phyloP scores from a whole-genome alignment of 306 rosid species.

The Trifolium repens region DNA sequence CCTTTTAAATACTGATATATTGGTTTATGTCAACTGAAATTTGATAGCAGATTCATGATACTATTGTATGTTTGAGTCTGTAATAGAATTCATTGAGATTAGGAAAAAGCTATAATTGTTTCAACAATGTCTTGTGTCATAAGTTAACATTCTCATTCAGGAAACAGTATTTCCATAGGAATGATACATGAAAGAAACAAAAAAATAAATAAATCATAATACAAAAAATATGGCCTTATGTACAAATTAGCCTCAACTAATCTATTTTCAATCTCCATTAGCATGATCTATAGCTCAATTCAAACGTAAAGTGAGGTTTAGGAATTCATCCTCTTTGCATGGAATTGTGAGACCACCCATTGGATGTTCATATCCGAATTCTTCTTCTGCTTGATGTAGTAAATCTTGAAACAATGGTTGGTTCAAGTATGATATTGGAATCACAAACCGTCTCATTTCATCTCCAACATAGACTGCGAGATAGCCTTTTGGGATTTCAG shows the following conservation, averaged over 20 bases:
- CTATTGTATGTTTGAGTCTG: neutral
- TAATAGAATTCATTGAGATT: neutral
- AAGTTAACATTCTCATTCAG: slow-evolving; percentile 4
- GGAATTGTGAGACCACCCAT: slow-evolving; percentile 59
- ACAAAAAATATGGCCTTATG: neutral
- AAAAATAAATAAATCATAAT: no score
- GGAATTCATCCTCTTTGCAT: slow-evolving; percentile 42
- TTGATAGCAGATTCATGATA: neutral
- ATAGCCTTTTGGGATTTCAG: slow-evolving; percentile 45
- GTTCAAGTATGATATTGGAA: slow-evolving; percentile 54
- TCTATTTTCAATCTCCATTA: slow-evolving; percentile 13
- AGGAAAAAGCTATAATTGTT: neutral
- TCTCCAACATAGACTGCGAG: slow-evolving; percentile 56
- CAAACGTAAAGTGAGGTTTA: slow-evolving; percentile 30
- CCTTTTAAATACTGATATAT: neutral
- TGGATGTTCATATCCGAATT: slow-evolving; percentile 59
- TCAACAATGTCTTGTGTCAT: neutral
- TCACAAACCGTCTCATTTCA: slow-evolving; percentile 46
- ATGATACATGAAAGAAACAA: slow-evolving; percentile 3
- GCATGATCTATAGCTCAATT: slow-evolving; percentile 6
- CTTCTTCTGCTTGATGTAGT: slow-evolving; percentile 44
- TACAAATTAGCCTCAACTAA: slow-evolving; percentile 26
- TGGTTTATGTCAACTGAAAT: neutral
- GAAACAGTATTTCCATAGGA: neutral
- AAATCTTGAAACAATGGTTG: slow-evolving; percentile 51